These are phyloP conservation scores for Quercus glauca DNA, from an alignment of 306 rosid species.

Conservation along the genomic window DNA sequence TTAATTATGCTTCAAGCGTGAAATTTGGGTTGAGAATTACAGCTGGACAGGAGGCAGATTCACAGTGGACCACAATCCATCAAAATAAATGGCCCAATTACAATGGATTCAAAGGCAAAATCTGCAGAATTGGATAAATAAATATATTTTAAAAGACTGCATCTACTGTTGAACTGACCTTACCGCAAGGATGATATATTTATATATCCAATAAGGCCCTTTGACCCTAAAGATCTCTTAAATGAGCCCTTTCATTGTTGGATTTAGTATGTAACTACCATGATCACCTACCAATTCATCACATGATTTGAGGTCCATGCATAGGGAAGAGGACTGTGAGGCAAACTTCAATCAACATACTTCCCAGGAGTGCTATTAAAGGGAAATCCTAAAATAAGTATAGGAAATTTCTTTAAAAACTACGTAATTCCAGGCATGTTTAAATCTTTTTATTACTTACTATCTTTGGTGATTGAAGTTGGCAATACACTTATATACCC, in stretches of 20 bases:
- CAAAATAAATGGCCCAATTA: not conserved
- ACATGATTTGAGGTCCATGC: not conserved
- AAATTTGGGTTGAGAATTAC: not conserved
- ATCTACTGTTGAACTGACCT: not conserved
- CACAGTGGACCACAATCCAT: not conserved
- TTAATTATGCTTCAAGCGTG: not conserved
- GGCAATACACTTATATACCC: no score
- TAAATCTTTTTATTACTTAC: no score
- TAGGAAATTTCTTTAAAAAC: no score
- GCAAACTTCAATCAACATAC: not conserved
- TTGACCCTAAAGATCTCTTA: no score
- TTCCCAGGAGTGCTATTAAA: not conserved
- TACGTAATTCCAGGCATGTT: no score
- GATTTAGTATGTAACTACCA: not conserved
- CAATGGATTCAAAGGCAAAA: not conserved
- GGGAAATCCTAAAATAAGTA: no score
- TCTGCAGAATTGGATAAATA: not conserved
- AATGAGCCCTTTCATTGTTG: not conserved
- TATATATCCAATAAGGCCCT: no score
- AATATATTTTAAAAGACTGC: no score
- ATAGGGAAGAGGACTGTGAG: not conserved
- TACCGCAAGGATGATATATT: not conserved
- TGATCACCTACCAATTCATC: not conserved
- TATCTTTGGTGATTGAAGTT: no score
- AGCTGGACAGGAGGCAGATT: not conserved